These are phyloP conservation scores for Pyrenopolyporus hunteri DNA, from an alignment of 495 filamentous ascomycete species.

Conservation along the genomic window DNA sequence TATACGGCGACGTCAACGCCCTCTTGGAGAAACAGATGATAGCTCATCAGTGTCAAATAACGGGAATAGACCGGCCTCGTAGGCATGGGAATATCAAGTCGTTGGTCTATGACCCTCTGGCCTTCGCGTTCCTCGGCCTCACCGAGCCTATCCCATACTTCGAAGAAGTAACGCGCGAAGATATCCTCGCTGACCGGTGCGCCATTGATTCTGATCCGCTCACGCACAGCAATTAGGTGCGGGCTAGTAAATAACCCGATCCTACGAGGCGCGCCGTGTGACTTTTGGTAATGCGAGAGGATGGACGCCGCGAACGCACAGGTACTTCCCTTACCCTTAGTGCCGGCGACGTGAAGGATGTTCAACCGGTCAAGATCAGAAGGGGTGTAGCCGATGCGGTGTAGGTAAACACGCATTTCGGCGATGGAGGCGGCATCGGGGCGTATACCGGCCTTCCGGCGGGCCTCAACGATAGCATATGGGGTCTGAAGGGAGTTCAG, in stretches of 20 bases:
- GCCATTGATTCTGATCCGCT: slow-evolving; percentile 85
- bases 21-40: slow-evolving; percentile 83
- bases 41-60: slow-evolving; percentile 87
- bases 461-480: slow-evolving; percentile 74
- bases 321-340: slow-evolving; percentile 90
- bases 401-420: slow-evolving; percentile 79
- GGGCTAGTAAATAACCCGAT: slow-evolving; percentile 89
- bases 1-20: slow-evolving; percentile 83
- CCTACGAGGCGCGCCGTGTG: slow-evolving; percentile 51
- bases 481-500: slow-evolving; percentile 93
- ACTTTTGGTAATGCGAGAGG: slow-evolving; percentile 47
- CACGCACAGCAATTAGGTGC: slow-evolving; percentile 84
- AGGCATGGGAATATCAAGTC: slow-evolving; percentile 42
- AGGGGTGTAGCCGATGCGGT: slow-evolving; percentile 75
- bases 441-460: slow-evolving; percentile 69
- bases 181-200: slow-evolving; percentile 72
- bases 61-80: slow-evolving; percentile 87
- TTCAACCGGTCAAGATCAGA: slow-evolving; percentile 78
- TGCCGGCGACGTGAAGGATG: slow-evolving; percentile 83
- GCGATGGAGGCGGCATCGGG: slow-evolving; percentile 72
- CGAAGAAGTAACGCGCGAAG: slow-evolving; percentile 87
- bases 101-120: slow-evolving; percentile 35
- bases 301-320: slow-evolving; percentile 71
- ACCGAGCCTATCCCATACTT: slow-evolving; percentile 81
- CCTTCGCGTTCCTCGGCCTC: slow-evolving; percentile 43